Conservation (phyloP, 2,329 filamentous ascomycete species). For the Botryotinia narcissicola region DNA sequence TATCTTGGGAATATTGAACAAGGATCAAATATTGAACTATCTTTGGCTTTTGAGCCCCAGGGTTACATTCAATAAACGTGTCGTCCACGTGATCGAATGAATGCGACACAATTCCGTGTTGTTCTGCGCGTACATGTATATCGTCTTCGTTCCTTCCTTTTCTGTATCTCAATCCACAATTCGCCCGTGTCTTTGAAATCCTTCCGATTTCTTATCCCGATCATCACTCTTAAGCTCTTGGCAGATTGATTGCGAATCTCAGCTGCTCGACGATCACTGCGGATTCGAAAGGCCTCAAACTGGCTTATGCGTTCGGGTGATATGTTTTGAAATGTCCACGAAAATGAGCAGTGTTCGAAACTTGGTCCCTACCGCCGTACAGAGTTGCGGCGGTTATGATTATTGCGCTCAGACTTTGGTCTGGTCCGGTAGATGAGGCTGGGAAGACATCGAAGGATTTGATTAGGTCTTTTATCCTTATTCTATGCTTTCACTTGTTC, state of each 20-base stretch:
- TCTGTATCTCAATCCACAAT: conserved; percentile 1
- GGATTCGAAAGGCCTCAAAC: neutral
- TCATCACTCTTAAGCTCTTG: neutral
- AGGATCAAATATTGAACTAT: conserved; percentile 6
- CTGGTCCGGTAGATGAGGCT: neutral
- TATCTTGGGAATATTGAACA: conserved; percentile 2
- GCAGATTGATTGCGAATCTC: neutral
- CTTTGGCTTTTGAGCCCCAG: neutral
- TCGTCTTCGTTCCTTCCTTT: neutral
- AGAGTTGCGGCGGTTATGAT: conserved; percentile 2
- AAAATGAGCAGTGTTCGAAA: conserved; percentile 13
- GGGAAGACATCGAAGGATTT: neutral
- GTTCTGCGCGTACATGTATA: neutral
- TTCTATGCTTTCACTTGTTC: neutral
- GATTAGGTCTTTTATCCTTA: neutral
- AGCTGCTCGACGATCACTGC: neutral
- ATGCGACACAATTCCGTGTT: neutral
- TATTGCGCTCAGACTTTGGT: neutral
- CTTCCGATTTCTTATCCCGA: neutral
- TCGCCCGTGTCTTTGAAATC: neutral
- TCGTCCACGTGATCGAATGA: neutral
- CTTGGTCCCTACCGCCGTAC: neutral
- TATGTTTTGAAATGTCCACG: neutral
- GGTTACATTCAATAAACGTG: neutral
- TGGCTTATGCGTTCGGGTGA: neutral